Evolutionary conservation across 495 filamentous ascomycete species (phyloP).

Genomic region (Rusavskia elegans): DNA sequence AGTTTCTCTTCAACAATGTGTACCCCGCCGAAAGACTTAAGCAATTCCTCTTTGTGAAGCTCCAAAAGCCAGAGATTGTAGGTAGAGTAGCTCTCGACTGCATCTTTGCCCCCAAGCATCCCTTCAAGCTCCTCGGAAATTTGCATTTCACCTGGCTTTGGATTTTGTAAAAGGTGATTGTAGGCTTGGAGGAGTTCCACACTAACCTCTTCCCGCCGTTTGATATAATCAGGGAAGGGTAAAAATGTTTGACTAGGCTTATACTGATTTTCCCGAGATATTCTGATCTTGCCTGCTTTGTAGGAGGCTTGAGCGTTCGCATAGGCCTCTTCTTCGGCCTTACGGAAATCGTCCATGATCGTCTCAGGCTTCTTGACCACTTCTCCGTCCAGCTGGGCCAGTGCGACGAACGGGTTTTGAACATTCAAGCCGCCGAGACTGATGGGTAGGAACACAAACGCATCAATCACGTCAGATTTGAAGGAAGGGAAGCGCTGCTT

Average conservation of each 20-base stretch:
- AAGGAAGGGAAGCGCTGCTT: constrained; percentile 29
- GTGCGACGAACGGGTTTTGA: constrained; percentile 37
- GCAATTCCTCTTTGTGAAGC: constrained; percentile 42
- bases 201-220: too few species aligned
- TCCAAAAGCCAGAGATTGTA: constrained; percentile 50
- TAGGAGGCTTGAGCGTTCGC: too few species aligned
- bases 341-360: too few species aligned
- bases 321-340: too few species aligned
- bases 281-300: too few species aligned
- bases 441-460: constrained; percentile 48
- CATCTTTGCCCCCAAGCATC: constrained; percentile 15
- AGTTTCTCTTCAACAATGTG: constrained; percentile 43
- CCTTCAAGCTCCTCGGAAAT: not conserved
- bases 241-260: too few species aligned
- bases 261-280: too few species aligned
- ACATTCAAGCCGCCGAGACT: constrained; percentile 42
- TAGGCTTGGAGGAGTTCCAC: too few species aligned
- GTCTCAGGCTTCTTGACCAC: too few species aligned
- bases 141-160: too few species aligned
- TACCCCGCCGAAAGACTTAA: constrained; percentile 42
- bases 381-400: constrained; percentile 28
- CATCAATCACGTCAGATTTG: constrained; percentile 41
- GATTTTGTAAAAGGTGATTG: too few species aligned
- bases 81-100: constrained; percentile 30
- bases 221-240: too few species aligned